Base-by-base conservation (phyloP, 768 basidiomycete genomes). In the Neoboletus magnificus region DNA sequence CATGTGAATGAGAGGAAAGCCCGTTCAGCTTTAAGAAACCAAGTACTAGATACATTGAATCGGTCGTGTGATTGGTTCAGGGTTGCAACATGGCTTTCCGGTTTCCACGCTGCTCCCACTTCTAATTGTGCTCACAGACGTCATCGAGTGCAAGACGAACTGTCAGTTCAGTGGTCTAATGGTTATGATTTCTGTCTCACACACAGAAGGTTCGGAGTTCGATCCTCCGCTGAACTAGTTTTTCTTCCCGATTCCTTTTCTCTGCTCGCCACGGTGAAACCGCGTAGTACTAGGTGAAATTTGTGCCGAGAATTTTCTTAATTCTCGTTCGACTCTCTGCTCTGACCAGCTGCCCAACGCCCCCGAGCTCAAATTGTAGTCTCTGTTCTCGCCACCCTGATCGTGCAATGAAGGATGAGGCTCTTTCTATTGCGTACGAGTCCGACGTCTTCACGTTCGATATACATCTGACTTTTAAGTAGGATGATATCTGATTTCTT, bases 401-500 rank as follows among this genome's bases (percentile, higher is more conserved):
- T 30, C 33, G n/a, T 54, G 49, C 51, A 39, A 70, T 70, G 69
- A 59, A 66, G 47, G 52, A 70, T 59, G 71, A 37, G 12, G 23
- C 48, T 6, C 62, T 72, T 51, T 64, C 71, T 5, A 69, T 71
- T 39, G 69, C 69, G 69, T 71, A 61, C 56, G 64, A 46, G 43
- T 37, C 18, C 12, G 4, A 29, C 22, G 3, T 9, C 7, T 42
- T 50, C 42, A 9, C 22, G 9, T 27, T 23, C 7, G 29, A 36
- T n/a, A 15, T 40, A 18, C 7, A 2, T 16, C 33, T 60, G 37
- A 62, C 50, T 8, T 29, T n/a, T 20, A 0, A 3, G 2, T 59
- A 96, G 94, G 43, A 93, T 98, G 91, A 84, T 98, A 55, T 90
- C 87, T 40, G 97, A 99, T 74, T 99, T 98, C 77, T 99, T 98